Evolutionary conservation across 768 basidiomycete species (phyloP).

Genomic region (Multifurca ochricompacta): DNA sequence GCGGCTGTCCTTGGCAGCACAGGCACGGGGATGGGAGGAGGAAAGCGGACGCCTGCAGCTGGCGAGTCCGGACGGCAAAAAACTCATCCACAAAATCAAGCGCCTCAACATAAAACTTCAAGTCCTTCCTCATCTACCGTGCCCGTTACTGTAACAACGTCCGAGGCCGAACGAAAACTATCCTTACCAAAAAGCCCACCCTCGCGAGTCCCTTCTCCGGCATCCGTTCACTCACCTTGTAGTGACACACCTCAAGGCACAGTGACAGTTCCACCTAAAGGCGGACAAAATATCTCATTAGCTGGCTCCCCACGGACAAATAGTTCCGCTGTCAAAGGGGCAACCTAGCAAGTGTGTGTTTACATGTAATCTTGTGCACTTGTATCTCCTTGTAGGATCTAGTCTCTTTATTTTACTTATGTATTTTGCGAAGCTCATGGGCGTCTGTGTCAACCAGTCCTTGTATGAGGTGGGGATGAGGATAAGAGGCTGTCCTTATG

Average conservation of each 20-base stretch:
- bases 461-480: no score
- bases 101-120: background rate
- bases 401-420: conserved; percentile 10
- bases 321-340: background rate
- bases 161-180: background rate
- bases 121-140: background rate
- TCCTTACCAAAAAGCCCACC: background rate
- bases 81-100: background rate
- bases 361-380: background rate
- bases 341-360: background rate
- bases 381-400: conserved; percentile 19
- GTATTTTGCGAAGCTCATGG: background rate
- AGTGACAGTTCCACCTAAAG: background rate
- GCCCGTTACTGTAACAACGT: background rate
- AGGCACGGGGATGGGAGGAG: background rate
- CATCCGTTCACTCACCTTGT: background rate
- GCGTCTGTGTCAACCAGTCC: background rate
- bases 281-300: background rate
- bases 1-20: background rate
- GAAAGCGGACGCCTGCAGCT: background rate
- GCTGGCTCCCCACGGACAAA: background rate
- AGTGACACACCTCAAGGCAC: background rate
- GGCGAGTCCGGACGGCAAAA: background rate
- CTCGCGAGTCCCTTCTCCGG: background rate
- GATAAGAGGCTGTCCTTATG: background rate